phyloP scores from a whole-genome alignment of 2,329 filamentous ascomycete species.

The Arachnopeziza araneosa region DNA sequence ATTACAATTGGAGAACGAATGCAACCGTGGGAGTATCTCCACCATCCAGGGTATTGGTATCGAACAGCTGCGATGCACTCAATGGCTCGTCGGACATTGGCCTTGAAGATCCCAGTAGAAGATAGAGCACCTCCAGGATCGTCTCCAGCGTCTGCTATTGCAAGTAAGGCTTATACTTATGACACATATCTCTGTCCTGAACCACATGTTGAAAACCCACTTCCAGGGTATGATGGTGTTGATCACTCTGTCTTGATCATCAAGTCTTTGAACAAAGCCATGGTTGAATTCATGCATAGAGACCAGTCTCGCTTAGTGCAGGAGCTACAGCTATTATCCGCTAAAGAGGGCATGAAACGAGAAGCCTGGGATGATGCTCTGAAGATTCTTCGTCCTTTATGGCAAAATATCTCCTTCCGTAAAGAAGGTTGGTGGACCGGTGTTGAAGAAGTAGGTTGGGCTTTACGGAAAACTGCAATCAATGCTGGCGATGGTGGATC shows the following conservation, averaged over 20 bases:
- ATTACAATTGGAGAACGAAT: constrained; percentile 49
- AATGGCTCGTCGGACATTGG: constrained; percentile 46
- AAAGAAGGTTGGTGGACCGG: constrained; percentile 55
- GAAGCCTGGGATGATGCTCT: constrained; percentile 50
- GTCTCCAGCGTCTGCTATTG: constrained; percentile 41
- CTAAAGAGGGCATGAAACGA: constrained; percentile 47
- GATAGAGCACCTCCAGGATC: constrained; percentile 47
- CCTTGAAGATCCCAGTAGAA: constrained; percentile 53
- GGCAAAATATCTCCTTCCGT: constrained; percentile 51
- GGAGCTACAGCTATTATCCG: constrained; percentile 51
- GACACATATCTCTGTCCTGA: constrained; percentile 63
- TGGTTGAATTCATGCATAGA: constrained; percentile 47
- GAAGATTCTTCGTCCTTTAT: constrained; percentile 49
- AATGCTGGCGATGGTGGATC: constrained; percentile 48
- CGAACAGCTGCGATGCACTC: constrained; percentile 54
- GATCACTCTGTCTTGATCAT: constrained; percentile 53
- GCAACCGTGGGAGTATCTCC: constrained; percentile 58
- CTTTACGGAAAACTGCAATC: constrained; percentile 51
- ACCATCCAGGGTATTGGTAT: constrained; percentile 65
- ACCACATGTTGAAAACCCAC: constrained; percentile 53
- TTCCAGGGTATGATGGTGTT: constrained; percentile 42
- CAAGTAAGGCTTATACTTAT: constrained; percentile 50
- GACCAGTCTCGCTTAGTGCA: constrained; percentile 48
- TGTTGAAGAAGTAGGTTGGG: constrained; percentile 55
- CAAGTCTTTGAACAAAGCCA: constrained; percentile 45